These are phyloP conservation scores for Verticillium klebahnii DNA, from an alignment of 2,329 filamentous ascomycete genomes.

Conservation along the genomic window DNA sequence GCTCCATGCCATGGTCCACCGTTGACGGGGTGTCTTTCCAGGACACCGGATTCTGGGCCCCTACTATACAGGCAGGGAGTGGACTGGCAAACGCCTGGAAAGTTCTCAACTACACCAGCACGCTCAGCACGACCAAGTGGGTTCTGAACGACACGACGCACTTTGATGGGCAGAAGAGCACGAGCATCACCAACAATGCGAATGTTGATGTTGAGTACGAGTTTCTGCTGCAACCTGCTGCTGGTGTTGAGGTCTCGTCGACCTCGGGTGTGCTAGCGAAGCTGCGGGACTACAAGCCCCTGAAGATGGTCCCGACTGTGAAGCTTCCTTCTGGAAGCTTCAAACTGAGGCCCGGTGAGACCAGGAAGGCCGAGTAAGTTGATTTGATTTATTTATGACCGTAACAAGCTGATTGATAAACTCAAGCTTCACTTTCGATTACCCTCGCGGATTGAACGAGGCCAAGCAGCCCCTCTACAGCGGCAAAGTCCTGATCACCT, in stretches of 20 bases:
- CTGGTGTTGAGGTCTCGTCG: slow-evolving; percentile 5
- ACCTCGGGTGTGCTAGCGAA: background rate
- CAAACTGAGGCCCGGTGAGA: slow-evolving; percentile 3
- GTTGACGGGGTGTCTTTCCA: slow-evolving; percentile 6
- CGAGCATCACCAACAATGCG: slow-evolving; percentile 29
- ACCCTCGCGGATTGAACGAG: background rate
- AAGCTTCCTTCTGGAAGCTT: background rate
- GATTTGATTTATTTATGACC: background rate
- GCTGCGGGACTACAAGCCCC: background rate
- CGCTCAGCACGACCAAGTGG: slow-evolving; percentile 34
- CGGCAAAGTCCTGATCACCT: slow-evolving; percentile 1
- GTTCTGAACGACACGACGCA: slow-evolving; percentile 42
- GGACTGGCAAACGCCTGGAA: slow-evolving; percentile 42
- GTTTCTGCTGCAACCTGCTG: slow-evolving; percentile 13
- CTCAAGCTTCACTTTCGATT: background rate
- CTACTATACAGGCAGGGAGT: slow-evolving; percentile 36
- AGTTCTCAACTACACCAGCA: slow-evolving; percentile 32
- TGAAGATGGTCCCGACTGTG: slow-evolving; percentile 5
- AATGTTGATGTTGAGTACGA: slow-evolving; percentile 25
- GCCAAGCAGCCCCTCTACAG: background rate
- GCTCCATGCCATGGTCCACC: slow-evolving; percentile 18
- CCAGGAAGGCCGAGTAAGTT: slow-evolving; percentile 2
- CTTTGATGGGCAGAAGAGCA: slow-evolving; percentile 28
- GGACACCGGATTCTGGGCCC: slow-evolving; percentile 16
- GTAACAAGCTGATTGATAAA: background rate